A percentile compares a stretch with the other conserved stretches of the same genome.
Conservation (phyloP, 345 rosid species). For the Eucalyptus leucophloia region DNA sequence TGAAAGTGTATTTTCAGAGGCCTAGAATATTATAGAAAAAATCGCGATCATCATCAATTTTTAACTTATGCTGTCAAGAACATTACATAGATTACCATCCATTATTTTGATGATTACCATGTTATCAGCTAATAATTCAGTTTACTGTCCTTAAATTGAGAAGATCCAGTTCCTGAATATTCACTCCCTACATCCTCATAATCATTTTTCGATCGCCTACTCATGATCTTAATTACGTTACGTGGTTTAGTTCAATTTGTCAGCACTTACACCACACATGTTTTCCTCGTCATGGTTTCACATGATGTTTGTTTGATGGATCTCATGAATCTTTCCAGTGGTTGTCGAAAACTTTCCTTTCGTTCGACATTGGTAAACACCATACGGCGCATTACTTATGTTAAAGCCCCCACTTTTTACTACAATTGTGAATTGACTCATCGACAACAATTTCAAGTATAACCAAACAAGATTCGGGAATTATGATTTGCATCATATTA, state of each 20-base stretch:
- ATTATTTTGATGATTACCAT: background rate
- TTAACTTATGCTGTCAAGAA: background rate
- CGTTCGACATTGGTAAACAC: background rate
- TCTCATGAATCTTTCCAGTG: background rate
- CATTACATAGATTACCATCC: background rate
- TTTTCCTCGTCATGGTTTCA: background rate
- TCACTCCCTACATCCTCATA: background rate
- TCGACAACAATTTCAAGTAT: background rate
- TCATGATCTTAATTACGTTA: background rate
- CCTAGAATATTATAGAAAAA: background rate
- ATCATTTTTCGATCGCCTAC: background rate
- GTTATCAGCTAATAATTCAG: background rate
- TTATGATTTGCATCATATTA: background rate
- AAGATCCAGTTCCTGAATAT: background rate
- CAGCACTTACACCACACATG: background rate
- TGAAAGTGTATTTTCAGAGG: background rate
- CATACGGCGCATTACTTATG: background rate
- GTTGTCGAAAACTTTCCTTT: background rate
- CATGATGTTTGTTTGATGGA: background rate
- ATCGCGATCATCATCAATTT: background rate
- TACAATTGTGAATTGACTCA: background rate
- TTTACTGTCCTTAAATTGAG: background rate
- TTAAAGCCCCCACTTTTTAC: background rate
- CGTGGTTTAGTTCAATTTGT: background rate
- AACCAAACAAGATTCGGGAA: background rate